phyloP scores from a whole-genome alignment of 148 eudicot species.

The Tetragonia tetragonoides region DNA sequence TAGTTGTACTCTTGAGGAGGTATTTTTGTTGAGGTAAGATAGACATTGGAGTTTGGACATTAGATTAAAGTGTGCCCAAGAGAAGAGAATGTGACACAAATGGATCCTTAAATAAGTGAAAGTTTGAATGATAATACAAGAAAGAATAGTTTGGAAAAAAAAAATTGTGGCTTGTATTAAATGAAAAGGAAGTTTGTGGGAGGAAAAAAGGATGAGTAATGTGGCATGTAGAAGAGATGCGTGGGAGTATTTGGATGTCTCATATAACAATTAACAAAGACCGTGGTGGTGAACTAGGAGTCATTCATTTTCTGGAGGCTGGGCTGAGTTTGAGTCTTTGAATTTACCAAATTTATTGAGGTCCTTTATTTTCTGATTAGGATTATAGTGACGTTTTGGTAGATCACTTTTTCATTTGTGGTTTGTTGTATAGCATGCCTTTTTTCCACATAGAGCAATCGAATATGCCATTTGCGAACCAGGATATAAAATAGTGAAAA shows the following conservation, averaged over 20 bases:
- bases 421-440: too few relatives aligned
- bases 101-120: not conserved
- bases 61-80: constrained; percentile 4
- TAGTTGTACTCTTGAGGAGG: constrained; percentile 19
- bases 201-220: constrained; percentile 7
- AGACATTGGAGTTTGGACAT: constrained; percentile 37
- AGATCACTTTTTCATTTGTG: too few relatives aligned
- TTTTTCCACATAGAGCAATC: too few relatives aligned
- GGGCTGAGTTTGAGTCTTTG: not conserved
- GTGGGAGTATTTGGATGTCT: constrained; percentile 32
- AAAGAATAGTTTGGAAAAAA: not conserved
- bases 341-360: not conserved
- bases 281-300: not conserved
- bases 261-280: not conserved
- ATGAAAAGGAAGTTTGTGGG: not conserved
- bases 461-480: too few relatives aligned
- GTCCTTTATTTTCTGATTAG: too few relatives aligned
- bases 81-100: not conserved
- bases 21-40: constrained; percentile 46
- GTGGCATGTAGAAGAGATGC: constrained; percentile 33
- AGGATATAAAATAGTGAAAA: too few relatives aligned
- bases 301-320: constrained; percentile 19
- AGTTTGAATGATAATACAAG: not conserved
- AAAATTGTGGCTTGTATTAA: constrained; percentile 17
- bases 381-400: too few relatives aligned